Conservation (phyloP, 129 eudicot genomes). For the carrot (Daucus carota) region DH1_v3.0 NC_030385.2:9223501-9224000, state of each 20-base stretch:
- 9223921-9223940: conserved; percentile 54
- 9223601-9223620: conserved; percentile 20
- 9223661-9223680: conserved; percentile 18
- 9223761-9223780: conserved; percentile 71
- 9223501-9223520: conserved; percentile 75
- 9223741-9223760: conserved; percentile 85
- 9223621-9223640: conserved; percentile 23
- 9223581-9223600: conserved; percentile 62
- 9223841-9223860: background rate
- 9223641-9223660: conserved; percentile 31
- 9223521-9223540: conserved; percentile 51
- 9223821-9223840: conserved; percentile 62
- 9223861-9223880: background rate
- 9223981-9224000: conserved; percentile 63
- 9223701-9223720: conserved; percentile 67
- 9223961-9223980: conserved; percentile 55
- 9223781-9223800: conserved; percentile 90
- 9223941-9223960: conserved; percentile 59
- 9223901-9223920: conserved; percentile 12
- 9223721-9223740: conserved; percentile 61
- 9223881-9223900: background rate
- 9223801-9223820: conserved; percentile 82
- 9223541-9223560: conserved; percentile 68
- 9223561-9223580: conserved; percentile 68
- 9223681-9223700: conserved; percentile 18